Conservation (phyloP, 257 asterid genomes). For the Solanum microdontum region DNA sequence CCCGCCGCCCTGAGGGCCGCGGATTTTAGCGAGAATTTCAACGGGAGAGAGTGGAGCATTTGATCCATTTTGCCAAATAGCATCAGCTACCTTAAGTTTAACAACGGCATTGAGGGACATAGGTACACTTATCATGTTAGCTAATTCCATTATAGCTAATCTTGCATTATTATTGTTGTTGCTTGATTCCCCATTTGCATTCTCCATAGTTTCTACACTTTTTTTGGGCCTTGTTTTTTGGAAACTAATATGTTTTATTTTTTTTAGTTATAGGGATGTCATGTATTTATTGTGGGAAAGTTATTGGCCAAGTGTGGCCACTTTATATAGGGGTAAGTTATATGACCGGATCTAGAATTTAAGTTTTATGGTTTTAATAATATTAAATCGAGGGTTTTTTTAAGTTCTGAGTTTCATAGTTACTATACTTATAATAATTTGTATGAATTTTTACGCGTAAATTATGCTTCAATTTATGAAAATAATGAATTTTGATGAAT, state of each 20-base stretch:
- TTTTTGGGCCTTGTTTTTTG: not conserved
- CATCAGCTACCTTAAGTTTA: conserved; percentile 18
- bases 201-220: not conserved
- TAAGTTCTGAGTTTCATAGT: not conserved
- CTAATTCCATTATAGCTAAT: conserved; percentile 17
- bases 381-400: not conserved
- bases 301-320: not conserved
- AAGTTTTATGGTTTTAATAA: not conserved
- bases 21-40: conserved; percentile 7
- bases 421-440: not conserved
- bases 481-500: not conserved
- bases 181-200: not conserved
- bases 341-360: not conserved
- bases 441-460: not conserved
- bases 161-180: not conserved
- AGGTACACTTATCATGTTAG: conserved; percentile 24
- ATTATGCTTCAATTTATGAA: not conserved
- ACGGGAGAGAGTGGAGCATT: conserved; percentile 12
- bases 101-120: conserved; percentile 16
- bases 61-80: conserved; percentile 15
- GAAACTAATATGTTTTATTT: not conserved
- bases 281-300: not conserved
- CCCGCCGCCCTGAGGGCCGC: not conserved
- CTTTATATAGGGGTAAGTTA: not conserved
- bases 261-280: not conserved